phyloP scores from a whole-genome alignment of 2,329 filamentous ascomycete species.

The Emydomyces testavorans region DNA sequence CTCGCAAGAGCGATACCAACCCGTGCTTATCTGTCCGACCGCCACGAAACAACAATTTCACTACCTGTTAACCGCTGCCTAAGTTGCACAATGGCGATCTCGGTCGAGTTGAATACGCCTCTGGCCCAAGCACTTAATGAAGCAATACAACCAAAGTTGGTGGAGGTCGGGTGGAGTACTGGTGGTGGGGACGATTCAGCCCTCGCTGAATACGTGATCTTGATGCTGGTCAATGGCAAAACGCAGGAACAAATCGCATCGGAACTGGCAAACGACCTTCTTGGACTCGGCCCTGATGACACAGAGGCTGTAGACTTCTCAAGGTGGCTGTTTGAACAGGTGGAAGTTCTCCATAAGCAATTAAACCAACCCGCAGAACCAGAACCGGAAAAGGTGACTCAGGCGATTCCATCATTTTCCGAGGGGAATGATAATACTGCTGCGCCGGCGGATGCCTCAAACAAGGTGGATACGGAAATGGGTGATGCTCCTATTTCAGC shows the following conservation, averaged over 20 bases:
- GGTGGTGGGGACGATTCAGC: slow-evolving; percentile 69
- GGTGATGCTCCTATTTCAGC: slow-evolving; percentile 40
- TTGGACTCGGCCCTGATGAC: slow-evolving; percentile 72
- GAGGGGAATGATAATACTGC: slow-evolving; percentile 24
- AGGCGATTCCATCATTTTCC: slow-evolving; percentile 28
- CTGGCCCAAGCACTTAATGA: slow-evolving; percentile 72
- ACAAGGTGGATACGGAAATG: slow-evolving; percentile 59
- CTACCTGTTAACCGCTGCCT: background rate
- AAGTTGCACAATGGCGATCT: slow-evolving; percentile 54
- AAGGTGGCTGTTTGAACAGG: slow-evolving; percentile 84
- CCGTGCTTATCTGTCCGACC: background rate
- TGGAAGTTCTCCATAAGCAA: slow-evolving; percentile 55
- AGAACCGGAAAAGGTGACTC: slow-evolving; percentile 17
- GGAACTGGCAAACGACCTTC: slow-evolving; percentile 78
- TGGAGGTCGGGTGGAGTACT: slow-evolving; percentile 84
- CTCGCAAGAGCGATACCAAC: too few species aligned
- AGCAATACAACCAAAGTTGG: slow-evolving; percentile 78
- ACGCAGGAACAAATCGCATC: slow-evolving; percentile 77
- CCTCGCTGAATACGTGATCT: slow-evolving; percentile 87
- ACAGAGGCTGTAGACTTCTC: slow-evolving; percentile 72
- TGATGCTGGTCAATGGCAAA: slow-evolving; percentile 95
- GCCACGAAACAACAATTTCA: slow-evolving; percentile 2
- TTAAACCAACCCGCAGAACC: slow-evolving; percentile 40
- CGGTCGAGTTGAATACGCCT: slow-evolving; percentile 65
- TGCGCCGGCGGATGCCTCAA: background rate